Evolutionary conservation across 768 basidiomycete species (phyloP).

Genomic region (Arthromyces matolae): DNA sequence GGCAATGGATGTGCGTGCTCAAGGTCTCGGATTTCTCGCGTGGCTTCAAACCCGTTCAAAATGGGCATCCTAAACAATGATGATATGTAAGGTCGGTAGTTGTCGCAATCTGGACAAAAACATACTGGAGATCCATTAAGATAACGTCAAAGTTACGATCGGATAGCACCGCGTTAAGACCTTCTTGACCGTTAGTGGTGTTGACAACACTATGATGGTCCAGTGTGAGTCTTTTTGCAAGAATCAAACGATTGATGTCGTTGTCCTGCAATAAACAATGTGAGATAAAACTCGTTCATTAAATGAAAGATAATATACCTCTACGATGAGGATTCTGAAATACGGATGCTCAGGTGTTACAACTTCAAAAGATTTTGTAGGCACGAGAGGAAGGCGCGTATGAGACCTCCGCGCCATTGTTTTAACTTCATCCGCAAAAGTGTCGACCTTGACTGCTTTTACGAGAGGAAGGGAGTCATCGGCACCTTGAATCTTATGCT

Average conservation of each 20-base stretch:
- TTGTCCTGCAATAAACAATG: conserved; percentile 49
- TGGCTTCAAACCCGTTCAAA: conserved; percentile 69
- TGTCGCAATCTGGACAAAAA: conserved; percentile 1
- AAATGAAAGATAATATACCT: conserved; percentile 37
- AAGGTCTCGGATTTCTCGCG: conserved; percentile 58
- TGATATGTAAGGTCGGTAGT: not conserved
- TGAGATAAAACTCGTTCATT: not conserved
- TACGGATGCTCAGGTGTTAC: conserved; percentile 10
- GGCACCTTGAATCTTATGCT: conserved; percentile 15
- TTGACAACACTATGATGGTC: conserved; percentile 65
- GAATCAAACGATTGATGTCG: conserved; percentile 66
- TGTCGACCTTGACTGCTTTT: conserved; percentile 35
- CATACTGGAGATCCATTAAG: conserved; percentile 83
- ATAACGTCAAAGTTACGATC: conserved; percentile 68
- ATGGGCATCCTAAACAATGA: conserved; percentile 64
- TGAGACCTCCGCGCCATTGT: conserved; percentile 10
- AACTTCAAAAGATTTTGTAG: not conserved
- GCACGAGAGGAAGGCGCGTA: not conserved
- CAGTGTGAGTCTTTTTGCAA: conserved; percentile 61
- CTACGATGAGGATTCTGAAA: conserved; percentile 59
- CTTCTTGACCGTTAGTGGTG: conserved; percentile 75
- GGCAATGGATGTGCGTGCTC: conserved; percentile 36
- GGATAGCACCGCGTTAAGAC: conserved; percentile 51
- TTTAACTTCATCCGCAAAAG: conserved; percentile 16
- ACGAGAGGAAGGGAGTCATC: conserved; percentile 27